Evolutionary conservation across 805 yeast species (phyloP), one percentile per base, ranked within the genome.

Genomic region (Lipomyces yamadae): DNA sequence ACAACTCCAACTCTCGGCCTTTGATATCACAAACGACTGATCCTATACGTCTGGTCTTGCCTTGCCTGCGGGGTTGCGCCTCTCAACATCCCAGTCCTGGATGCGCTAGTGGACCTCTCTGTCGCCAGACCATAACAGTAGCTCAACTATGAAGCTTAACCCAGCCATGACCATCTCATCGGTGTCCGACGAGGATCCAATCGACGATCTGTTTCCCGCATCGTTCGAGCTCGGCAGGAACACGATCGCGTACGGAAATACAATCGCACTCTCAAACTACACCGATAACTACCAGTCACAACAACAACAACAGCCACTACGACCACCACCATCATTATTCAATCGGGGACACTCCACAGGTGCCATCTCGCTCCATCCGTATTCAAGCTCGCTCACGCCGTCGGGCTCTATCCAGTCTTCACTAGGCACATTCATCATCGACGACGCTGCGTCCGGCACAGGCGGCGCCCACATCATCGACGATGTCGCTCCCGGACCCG

Each of bases 401-500:
- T 56, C 42, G 62, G 55, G 68, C 39, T 67, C 66, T 5, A 6
- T 48, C 6, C 65, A 60, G 48, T 64, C 70, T 5, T 68, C 71
- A 10, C 54, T 64, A 5, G 69, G 67, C 18, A 67, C 70, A 3
- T 64, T 62, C 33, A 57, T 68, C 53, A 68, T 68, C 48, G 68
- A 64, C 61, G 71, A 68, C 62, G 45, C 65, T 10, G 70, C 70
- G 15, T 62, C 63, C 1, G 71, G 65, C 6, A 61, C 56, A 15
- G 66, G 66, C 34, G 70, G 62, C 15, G 56, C 71, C 29, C 71
- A 67, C 63, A 45, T 65, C 30, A 67, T 68, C 34, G 71, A 68
- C 30, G 39, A 60, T 32, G 52, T 30, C 45, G 70, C 54, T 29
- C 42, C 32, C 30, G 37, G 4, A 35, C 33, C 45, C 6, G n/a